phyloP scores from a whole-genome alignment of 2,329 filamentous ascomycete genomes.

The Diaporthe ilicicola region DNA sequence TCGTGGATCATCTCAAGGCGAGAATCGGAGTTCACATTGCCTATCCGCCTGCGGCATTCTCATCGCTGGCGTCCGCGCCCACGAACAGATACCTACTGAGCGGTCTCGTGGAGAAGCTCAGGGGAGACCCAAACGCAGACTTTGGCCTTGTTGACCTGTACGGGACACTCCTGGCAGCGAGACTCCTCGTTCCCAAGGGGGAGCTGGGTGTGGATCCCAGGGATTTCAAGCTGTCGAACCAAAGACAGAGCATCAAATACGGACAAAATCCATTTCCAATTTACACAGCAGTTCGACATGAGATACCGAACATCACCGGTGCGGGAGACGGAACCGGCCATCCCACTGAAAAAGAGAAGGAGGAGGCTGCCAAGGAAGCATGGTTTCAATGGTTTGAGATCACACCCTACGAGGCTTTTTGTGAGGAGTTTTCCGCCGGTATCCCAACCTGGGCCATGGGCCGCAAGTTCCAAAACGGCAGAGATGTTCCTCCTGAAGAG shows the following conservation, averaged over 20 bases:
- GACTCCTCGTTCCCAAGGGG: conserved; percentile 85
- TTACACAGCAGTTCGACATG: conserved; percentile 93
- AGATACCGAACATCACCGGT: conserved; percentile 76
- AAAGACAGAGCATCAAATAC: conserved; percentile 76
- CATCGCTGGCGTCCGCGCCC: conserved; percentile 83
- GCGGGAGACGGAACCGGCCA: conserved; percentile 44
- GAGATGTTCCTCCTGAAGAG: conserved; percentile 69
- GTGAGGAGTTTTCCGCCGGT: conserved; percentile 88
- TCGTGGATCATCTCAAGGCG: conserved; percentile 87
- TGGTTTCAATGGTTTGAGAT: conserved; percentile 99
- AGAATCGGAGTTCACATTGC: conserved; percentile 90
- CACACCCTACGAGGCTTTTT: conserved; percentile 94
- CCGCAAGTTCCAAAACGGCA: conserved; percentile 79
- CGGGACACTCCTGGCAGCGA: conserved; percentile 82
- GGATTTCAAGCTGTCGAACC: conserved; percentile 92
- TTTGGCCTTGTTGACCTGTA: conserved; percentile 96
- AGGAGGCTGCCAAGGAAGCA: conserved; percentile 68
- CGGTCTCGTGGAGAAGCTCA: conserved; percentile 90
- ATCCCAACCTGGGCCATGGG: conserved; percentile 96
- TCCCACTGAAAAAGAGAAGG: conserved; percentile 59
- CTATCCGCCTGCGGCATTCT: conserved; percentile 85
- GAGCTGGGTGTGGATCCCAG: conserved; percentile 78
- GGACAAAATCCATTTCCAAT: conserved; percentile 90
- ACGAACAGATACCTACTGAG: conserved; percentile 92
- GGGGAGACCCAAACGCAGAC: conserved; percentile 79